These are phyloP conservation scores for Draba incana DNA, from an alignment of 345 rosid genomes.

Conservation along the genomic window DNA sequence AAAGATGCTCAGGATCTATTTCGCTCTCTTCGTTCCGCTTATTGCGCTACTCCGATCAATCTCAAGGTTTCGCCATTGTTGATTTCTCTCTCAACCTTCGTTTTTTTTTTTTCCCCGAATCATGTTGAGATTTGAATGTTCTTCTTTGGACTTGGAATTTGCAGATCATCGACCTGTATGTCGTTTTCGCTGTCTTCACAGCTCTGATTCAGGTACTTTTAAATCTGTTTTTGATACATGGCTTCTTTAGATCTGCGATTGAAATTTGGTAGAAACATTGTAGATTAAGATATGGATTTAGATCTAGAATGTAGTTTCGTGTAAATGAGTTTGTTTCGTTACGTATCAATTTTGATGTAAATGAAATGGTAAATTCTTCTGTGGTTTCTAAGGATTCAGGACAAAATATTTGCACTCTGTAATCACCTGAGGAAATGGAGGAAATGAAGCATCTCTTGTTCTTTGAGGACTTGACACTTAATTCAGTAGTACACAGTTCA, in stretches of 20 bases:
- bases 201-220: constrained; percentile 80
- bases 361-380: not conserved
- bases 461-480: not conserved
- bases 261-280: not conserved
- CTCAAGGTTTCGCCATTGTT: constrained; percentile 58
- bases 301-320: constrained; percentile 20
- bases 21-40: constrained; percentile 75
- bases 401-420: not conserved
- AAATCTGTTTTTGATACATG: not conserved
- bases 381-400: not conserved
- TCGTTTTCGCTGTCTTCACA: constrained; percentile 74
- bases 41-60: constrained; percentile 67
- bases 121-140: not conserved
- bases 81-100: constrained; percentile 8
- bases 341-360: not conserved
- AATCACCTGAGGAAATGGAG: constrained; percentile 3
- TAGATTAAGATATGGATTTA: constrained; percentile 4
- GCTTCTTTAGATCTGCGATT: constrained; percentile 32
- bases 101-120: not conserved
- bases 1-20: constrained; percentile 77
- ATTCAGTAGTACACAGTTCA: not conserved
- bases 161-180: constrained; percentile 92
- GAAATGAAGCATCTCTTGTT: constrained; percentile 9
- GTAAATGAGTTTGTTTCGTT: constrained; percentile 4
- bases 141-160: not conserved